These are phyloP conservation scores for Amanita subjunquillea DNA, from an alignment of 768 basidiomycete species.

Conservation along the genomic window DNA sequence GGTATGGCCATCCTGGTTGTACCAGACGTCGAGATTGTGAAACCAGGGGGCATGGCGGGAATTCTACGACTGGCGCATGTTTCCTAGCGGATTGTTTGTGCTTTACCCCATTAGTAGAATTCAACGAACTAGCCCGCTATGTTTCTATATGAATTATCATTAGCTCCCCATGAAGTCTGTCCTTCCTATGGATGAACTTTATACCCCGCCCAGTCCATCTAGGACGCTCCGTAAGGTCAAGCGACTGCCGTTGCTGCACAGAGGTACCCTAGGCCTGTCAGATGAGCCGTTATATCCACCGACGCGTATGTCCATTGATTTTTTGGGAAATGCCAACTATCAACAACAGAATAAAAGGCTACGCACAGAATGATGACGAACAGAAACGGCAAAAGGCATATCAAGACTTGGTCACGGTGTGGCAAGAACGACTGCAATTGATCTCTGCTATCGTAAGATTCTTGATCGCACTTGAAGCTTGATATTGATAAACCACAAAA, in stretches of 20 bases:
- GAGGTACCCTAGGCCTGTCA: not conserved
- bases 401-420: slow-evolving; percentile 1
- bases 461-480: too few relatives aligned
- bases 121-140: not conserved
- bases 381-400: slow-evolving; percentile 1
- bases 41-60: not conserved
- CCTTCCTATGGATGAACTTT: not conserved
- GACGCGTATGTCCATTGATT: not conserved
- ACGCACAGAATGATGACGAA: not conserved
- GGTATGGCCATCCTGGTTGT: slow-evolving; percentile 10
- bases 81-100: not conserved
- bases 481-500: too few relatives aligned
- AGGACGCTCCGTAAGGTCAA: slow-evolving; percentile 1
- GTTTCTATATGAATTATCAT: not conserved
- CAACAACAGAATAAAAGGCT: not conserved
- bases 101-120: not conserved
- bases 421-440: slow-evolving; percentile 1
- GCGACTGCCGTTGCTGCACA: not conserved
- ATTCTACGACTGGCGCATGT: not conserved
- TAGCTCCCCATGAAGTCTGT: not conserved
- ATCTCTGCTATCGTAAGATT: not conserved
- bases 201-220: not conserved
- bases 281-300: not conserved
- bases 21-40: slow-evolving; percentile 9
- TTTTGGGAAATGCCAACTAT: not conserved